Conservation (phyloP, 2,329 filamentous ascomycete genomes). For the Fusarium sp. region DNA sequence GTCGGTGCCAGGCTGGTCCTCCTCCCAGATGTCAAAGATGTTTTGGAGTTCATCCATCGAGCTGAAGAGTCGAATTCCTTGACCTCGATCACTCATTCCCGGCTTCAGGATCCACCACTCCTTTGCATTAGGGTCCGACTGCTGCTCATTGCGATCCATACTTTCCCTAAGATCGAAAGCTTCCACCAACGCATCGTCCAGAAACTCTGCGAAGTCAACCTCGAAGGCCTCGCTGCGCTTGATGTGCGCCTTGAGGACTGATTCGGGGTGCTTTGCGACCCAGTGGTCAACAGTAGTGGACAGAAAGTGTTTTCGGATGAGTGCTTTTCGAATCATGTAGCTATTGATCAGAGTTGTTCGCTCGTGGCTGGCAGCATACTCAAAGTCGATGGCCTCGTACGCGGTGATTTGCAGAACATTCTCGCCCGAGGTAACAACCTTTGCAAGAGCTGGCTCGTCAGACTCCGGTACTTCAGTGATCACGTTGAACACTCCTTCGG, state of each 20-base stretch:
- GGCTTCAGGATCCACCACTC: conserved; percentile 99
- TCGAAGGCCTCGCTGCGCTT: conserved; percentile 89
- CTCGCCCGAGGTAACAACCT: conserved; percentile 55
- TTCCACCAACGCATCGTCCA: conserved; percentile 93
- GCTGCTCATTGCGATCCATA: conserved; percentile 72
- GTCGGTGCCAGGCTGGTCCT: conserved; percentile 72
- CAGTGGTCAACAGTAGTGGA: conserved; percentile 86
- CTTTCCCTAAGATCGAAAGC: conserved; percentile 88
- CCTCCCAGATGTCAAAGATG: conserved; percentile 95
- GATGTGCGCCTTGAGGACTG: conserved; percentile 76
- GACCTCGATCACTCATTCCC: conserved; percentile 95
- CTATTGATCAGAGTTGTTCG: conserved; percentile 80
- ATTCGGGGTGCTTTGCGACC: conserved; percentile 84
- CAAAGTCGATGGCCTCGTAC: conserved; percentile 91
- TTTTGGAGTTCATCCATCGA: conserved; percentile 84
- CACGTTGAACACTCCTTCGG: conserved; percentile 65
- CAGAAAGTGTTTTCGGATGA: conserved; percentile 96
- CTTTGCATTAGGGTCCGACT: conserved; percentile 55
- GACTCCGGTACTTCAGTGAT: conserved; percentile 59
- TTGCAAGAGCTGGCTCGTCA: conserved; percentile 53
- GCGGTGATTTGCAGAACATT: conserved; percentile 81
- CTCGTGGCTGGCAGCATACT: conserved; percentile 73
- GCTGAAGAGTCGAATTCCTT: conserved; percentile 91
- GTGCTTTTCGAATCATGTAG: conserved; percentile 94
- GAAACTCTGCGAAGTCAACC: conserved; percentile 94